phyloP scores from a whole-genome alignment of 2,329 filamentous ascomycete species.

The Ambrosiella beaveri region DNA sequence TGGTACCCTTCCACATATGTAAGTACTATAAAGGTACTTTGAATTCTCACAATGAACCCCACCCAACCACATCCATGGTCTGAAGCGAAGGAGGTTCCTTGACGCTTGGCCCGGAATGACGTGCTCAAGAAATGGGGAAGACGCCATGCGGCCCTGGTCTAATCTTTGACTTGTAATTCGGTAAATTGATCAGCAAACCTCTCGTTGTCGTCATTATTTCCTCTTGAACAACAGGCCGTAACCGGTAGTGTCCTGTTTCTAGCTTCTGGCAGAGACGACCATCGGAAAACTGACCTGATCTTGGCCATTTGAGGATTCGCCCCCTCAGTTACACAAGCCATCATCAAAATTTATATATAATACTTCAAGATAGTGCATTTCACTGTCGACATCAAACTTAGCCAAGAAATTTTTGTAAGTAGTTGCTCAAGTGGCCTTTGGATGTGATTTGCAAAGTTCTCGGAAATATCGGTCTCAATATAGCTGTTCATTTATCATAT shows the following conservation, averaged over 20 bases:
- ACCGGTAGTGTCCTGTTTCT: not conserved
- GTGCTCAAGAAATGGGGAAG: constrained; percentile 19
- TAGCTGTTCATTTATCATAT: too few species aligned
- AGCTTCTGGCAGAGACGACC: not conserved
- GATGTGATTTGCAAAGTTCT: too few species aligned
- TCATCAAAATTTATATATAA: not conserved
- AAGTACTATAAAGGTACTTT: not conserved
- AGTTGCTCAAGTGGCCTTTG: too few species aligned
- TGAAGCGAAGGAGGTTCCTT: constrained; percentile 7
- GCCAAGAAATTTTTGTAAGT: too few species aligned
- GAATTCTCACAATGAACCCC: too few species aligned
- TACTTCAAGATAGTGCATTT: not conserved
- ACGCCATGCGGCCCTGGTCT: constrained; percentile 7
- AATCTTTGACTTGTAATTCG: not conserved
- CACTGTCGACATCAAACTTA: too few species aligned
- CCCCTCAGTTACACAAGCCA: not conserved
- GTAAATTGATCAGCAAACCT: not conserved
- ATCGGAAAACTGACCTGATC: not conserved
- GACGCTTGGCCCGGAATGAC: constrained; percentile 18
- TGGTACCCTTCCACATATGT: not conserved
- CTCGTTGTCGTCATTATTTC: not conserved
- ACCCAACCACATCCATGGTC: not conserved
- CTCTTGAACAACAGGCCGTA: not conserved
- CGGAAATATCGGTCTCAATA: too few species aligned
- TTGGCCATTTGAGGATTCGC: not conserved